Percentiles rank a stretch among this genome's conserved stretches.
Conservation (phyloP, 2,329 filamentous ascomycete species). For the Chaetomiaceae sp. region DNA sequence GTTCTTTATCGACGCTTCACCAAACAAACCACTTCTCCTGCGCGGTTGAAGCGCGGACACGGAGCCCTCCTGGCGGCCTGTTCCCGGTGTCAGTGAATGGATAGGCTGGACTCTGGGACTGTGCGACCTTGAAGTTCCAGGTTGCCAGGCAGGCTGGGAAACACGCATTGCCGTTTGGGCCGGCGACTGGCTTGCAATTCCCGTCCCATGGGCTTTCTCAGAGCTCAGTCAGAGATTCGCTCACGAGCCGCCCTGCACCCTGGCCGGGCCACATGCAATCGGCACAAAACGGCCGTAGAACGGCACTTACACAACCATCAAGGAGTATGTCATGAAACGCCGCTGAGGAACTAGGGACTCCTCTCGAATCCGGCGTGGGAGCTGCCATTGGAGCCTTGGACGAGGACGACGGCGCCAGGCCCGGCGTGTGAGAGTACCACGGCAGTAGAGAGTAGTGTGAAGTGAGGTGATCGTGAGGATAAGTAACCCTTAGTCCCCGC, state of each 20-base stretch:
- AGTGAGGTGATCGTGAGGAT: conserved; percentile 14
- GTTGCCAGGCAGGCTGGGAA: too few species aligned
- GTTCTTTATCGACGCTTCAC: background rate
- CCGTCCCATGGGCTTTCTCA: background rate
- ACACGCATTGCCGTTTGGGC: background rate
- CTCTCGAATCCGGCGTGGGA: background rate
- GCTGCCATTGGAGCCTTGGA: background rate
- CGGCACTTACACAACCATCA: conserved; percentile 10
- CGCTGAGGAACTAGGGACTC: conserved; percentile 1
- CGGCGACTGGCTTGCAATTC: background rate
- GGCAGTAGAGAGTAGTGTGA: too few species aligned
- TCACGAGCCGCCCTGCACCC: conserved; percentile 6
- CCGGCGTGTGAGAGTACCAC: conserved; percentile 10
- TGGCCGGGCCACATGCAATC: background rate
- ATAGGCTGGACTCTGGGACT: too few species aligned
- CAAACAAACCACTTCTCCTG: conserved; percentile 11
- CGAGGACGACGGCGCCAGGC: background rate
- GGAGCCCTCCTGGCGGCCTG: background rate
- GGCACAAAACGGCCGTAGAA: conserved; percentile 14
- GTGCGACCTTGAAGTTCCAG: too few species aligned
- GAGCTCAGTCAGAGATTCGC: background rate
- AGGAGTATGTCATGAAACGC: conserved; percentile 15
- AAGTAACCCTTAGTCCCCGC: conserved; percentile 21
- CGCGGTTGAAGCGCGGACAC: background rate
- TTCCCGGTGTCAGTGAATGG: too few species aligned